These are phyloP conservation scores for Candolleomyces aberdarensis DNA, from an alignment of 768 basidiomycete genomes.

Conservation along the genomic window DNA sequence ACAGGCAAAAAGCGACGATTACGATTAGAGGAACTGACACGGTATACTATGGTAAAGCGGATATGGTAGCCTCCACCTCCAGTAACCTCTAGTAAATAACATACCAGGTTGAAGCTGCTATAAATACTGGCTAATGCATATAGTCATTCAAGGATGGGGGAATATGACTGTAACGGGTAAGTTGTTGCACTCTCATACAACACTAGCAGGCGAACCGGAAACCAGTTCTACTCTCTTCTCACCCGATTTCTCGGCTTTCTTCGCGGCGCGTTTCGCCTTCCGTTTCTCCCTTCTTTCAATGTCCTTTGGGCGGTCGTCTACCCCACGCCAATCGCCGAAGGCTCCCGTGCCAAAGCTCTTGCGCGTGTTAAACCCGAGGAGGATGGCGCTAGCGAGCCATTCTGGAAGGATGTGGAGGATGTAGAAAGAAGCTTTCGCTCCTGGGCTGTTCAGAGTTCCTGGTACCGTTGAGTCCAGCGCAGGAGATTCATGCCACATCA, in stretches of 20 bases:
- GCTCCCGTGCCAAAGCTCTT: slow-evolving; percentile 31
- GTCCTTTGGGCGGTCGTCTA: slow-evolving; percentile 28
- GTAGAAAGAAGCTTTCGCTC: slow-evolving; percentile 40
- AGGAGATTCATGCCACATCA: slow-evolving; percentile 33
- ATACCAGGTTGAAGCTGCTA: too few relatives aligned
- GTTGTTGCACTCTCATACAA: not conserved
- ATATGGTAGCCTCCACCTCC: slow-evolving; percentile 78
- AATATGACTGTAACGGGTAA: too few relatives aligned
- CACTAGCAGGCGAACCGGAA: not conserved
- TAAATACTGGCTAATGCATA: too few relatives aligned
- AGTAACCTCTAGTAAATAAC: slow-evolving; percentile 25
- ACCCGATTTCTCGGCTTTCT: not conserved
- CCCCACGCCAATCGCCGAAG: slow-evolving; percentile 26
- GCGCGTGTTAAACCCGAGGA: slow-evolving; percentile 30
- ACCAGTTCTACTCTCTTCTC: not conserved
- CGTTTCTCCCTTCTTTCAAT: slow-evolving; percentile 16
- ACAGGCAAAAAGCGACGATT: slow-evolving; percentile 56
- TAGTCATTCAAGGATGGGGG: too few relatives aligned
- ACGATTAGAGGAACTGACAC: slow-evolving; percentile 82
- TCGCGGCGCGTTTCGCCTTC: slow-evolving; percentile 8
- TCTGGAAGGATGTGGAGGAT: slow-evolving; percentile 44
- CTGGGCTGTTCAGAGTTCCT: slow-evolving; percentile 29
- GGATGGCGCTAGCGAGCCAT: slow-evolving; percentile 29
- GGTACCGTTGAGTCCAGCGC: slow-evolving; percentile 30
- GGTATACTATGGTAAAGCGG: slow-evolving; percentile 95